Percentiles rank a stretch among this genome's conserved stretches.
These are phyloP conservation scores for Geotrichum fermentans DNA, from an alignment of 1,139 yeast genomes.

Conservation along the genomic window DNA sequence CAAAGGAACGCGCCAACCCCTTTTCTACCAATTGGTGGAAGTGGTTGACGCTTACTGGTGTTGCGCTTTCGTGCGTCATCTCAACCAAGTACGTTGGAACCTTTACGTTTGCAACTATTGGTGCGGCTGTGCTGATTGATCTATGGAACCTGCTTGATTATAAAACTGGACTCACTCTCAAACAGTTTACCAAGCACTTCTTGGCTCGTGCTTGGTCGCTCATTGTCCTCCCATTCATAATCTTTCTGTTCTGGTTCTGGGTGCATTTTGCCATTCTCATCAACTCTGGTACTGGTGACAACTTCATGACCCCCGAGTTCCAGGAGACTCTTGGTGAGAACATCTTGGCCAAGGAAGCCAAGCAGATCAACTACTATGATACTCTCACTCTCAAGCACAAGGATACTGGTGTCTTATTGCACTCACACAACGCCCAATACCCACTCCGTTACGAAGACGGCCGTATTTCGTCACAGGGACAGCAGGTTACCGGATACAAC, in stretches of 20 bases:
- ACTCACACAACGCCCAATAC: slow-evolving; percentile 68
- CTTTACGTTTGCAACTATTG: slow-evolving; percentile 81
- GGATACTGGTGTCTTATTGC: slow-evolving; percentile 69
- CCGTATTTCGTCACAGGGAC: slow-evolving; percentile 89
- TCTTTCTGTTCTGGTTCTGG: slow-evolving; percentile 90
- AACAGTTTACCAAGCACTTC: slow-evolving; percentile 62
- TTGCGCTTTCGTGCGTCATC: slow-evolving; percentile 81
- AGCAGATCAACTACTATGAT: slow-evolving; percentile 70
- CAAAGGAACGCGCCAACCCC: slow-evolving; percentile 63
- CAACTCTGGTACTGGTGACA: slow-evolving; percentile 93
- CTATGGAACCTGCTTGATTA: slow-evolving; percentile 81
- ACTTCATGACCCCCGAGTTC: slow-evolving; percentile 87
- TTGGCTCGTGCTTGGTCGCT: slow-evolving; percentile 68
- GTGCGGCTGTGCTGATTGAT: slow-evolving; percentile 78
- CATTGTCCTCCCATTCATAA: slow-evolving; percentile 70
- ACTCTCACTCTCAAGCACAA: slow-evolving; percentile 70
- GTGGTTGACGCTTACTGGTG: slow-evolving; percentile 82
- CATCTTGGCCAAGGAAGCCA: slow-evolving; percentile 59
- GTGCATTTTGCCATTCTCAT: slow-evolving; percentile 77
- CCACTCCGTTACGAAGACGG: slow-evolving; percentile 96
- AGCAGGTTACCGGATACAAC: slow-evolving; percentile 77
- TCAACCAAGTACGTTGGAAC: slow-evolving; percentile 93
- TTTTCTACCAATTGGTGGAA: slow-evolving; percentile 74
- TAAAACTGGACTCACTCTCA: slow-evolving; percentile 60
- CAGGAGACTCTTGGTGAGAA: slow-evolving; percentile 89